Evolutionary conservation across 108 stramenopile genomes (phyloP), one percentile per base, ranked within the genome.

Genomic region (Asterionellopsis glacialis): DNA sequence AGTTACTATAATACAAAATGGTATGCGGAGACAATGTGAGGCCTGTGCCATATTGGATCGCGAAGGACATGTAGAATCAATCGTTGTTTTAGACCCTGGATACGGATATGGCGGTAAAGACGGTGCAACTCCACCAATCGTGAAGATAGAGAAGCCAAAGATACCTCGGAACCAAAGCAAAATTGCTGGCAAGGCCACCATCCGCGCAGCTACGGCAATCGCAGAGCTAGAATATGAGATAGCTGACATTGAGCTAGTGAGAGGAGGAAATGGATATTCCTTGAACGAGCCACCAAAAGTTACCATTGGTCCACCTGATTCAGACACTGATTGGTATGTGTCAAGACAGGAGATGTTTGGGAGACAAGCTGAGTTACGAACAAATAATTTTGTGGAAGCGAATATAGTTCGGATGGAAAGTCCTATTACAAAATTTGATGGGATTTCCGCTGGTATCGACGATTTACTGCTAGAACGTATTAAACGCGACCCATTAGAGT

Each of bases 281-380:
- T 48, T 58, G 43, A 74, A 75, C 59, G 70, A 88, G 41, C 82
- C 84, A 41, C 87, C 87, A 0, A 60, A 69, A 49, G 64, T 88
- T 12, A 50, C 61, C 5, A 61, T 91, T 25, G 55, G 57, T 26
- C 79, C 76, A 26, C 83, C 85, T 13, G 19, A 41, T 7, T 59
- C 67, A 48, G 87, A 91, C 65, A 84, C 90, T 12, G 90, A 91
- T 64, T 91, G 90, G 90, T 91, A 73, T 64, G 71, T 86, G 15
- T 7, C 2, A 4, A 48, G 4, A 21, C 47, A 48, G 21, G 47
- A 48, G 9, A 33, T 33, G 7, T 33, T 5, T 33, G 33, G 33
- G 33, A 33, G 7, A 33, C 33, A 7, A 33, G 2, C 33, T 33
- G 33, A 33, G 5, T 5, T 7, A 33, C 2, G 7, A 33, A 33